Evolutionary conservation across 192 early-diverging fungal species (phyloP).

Genomic region (Gamsiella multidivaricata): DNA sequence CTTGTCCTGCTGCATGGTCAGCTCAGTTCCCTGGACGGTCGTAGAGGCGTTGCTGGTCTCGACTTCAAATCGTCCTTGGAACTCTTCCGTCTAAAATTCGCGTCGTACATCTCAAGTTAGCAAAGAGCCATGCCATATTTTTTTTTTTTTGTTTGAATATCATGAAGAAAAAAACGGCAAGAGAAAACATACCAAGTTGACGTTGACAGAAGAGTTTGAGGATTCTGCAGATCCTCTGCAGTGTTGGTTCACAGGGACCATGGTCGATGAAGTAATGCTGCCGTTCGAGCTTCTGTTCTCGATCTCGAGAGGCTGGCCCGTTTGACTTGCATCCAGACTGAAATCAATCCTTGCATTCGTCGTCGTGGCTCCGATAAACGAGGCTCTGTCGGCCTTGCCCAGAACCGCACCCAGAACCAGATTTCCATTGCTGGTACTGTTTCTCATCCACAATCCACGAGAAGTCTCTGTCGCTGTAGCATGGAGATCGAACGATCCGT

Average conservation of each 20-base stretch:
- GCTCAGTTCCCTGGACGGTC: constrained; percentile 26
- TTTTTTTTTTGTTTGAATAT: not conserved
- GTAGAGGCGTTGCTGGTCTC: constrained; percentile 13
- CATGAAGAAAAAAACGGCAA: not conserved
- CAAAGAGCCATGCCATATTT: not conserved
- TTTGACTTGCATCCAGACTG: constrained; percentile 21
- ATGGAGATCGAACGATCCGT: constrained; percentile 14
- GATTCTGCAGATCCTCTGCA: constrained; percentile 10
- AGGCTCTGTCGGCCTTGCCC: constrained; percentile 27
- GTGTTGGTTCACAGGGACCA: constrained; percentile 13
- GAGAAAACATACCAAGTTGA: constrained; percentile 38
- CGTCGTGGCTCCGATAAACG: constrained; percentile 6
- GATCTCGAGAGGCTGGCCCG: constrained; percentile 28
- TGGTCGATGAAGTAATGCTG: constrained; percentile 13
- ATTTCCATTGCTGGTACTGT: constrained; percentile 7
- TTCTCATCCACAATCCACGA: constrained; percentile 31
- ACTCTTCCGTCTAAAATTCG: constrained; percentile 36
- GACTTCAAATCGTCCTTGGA: constrained; percentile 26
- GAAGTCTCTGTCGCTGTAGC: constrained; percentile 15
- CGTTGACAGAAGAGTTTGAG: constrained; percentile 18
- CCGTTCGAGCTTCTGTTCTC: constrained; percentile 16
- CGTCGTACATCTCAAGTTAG: not conserved
- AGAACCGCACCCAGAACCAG: constrained; percentile 20
- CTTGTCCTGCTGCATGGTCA: constrained; percentile 13
- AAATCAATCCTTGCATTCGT: constrained; percentile 19